Evolutionary conservation across 2,329 filamentous ascomycete species (phyloP).

Genomic region (Boeremia lycopersici): DNA sequence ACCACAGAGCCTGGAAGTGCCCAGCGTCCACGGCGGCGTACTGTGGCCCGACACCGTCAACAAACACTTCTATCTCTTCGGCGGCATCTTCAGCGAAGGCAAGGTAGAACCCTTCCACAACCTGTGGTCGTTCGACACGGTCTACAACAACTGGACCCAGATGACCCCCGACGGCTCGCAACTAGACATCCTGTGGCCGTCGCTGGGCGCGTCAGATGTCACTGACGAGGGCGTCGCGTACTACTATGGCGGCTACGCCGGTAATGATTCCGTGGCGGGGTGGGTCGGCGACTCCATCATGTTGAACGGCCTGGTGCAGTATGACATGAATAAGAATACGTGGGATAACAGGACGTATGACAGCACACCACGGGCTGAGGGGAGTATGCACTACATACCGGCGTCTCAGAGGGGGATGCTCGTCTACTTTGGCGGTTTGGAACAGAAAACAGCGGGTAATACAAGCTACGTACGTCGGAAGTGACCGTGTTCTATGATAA

Average conservation of each 20-base stretch:
- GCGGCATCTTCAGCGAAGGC: constrained; percentile 56
- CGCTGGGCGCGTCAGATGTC: constrained; percentile 16
- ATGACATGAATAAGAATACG: constrained; percentile 57
- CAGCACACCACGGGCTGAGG: constrained; percentile 58
- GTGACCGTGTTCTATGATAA: too few species aligned
- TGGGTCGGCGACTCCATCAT: constrained; percentile 33
- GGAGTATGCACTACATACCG: constrained; percentile 62
- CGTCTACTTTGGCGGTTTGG: constrained; percentile 64
- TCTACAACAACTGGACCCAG: constrained; percentile 60
- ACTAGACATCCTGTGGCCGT: constrained; percentile 14
- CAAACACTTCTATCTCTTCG: constrained; percentile 66
- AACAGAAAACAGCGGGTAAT: not conserved
- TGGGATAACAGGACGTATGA: constrained; percentile 60
- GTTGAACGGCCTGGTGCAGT: constrained; percentile 58
- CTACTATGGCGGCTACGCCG: constrained; percentile 67
- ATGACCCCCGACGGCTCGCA: constrained; percentile 22
- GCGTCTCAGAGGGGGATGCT: constrained; percentile 62
- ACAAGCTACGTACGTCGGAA: constrained; percentile 6
- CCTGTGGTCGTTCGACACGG: constrained; percentile 61
- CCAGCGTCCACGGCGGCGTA: constrained; percentile 50
- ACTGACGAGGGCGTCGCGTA: constrained; percentile 50
- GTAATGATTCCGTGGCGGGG: constrained; percentile 52
- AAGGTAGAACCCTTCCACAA: constrained; percentile 41
- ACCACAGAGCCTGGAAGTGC: constrained; percentile 57
- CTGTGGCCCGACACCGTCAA: constrained; percentile 65